These are phyloP conservation scores for Diaporthe capsici DNA, from an alignment of 2,329 filamentous ascomycete species.

Conservation along the genomic window DNA sequence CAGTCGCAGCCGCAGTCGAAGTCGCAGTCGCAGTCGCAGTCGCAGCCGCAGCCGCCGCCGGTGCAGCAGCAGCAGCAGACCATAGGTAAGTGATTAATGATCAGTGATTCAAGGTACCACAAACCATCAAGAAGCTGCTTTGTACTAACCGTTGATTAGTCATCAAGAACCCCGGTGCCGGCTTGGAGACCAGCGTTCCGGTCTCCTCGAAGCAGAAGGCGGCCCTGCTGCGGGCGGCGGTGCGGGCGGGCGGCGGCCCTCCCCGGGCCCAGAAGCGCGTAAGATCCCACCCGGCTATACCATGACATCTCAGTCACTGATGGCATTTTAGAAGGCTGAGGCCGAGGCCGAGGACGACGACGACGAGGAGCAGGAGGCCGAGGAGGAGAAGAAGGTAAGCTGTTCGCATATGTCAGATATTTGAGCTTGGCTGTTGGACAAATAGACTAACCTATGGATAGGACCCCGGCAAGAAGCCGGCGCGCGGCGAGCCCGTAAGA, in stretches of 20 bases:
- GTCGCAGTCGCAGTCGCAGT: not conserved
- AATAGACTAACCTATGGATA: too few relatives aligned
- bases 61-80: not conserved
- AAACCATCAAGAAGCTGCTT: not conserved
- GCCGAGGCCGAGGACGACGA: not conserved
- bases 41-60: not conserved
- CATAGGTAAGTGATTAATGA: not conserved
- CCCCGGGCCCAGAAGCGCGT: not conserved
- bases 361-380: not conserved
- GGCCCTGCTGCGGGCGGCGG: not conserved
- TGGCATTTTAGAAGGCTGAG: not conserved
- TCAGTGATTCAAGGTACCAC: not conserved
- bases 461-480: not conserved
- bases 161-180: not conserved
- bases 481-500: not conserved
- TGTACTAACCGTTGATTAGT: not conserved
- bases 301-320: not conserved
- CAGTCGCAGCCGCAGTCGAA: too few relatives aligned
- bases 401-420: too few relatives aligned
- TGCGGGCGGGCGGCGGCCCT: not conserved
- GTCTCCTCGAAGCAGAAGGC: not conserved
- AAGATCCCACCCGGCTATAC: not conserved
- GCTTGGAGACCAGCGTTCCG: not conserved
- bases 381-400: not conserved
- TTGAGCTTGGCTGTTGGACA: too few relatives aligned